These are phyloP conservation scores for Eucalyptus cloeziana DNA, from an alignment of 345 rosid genomes.

Conservation along the genomic window DNA sequence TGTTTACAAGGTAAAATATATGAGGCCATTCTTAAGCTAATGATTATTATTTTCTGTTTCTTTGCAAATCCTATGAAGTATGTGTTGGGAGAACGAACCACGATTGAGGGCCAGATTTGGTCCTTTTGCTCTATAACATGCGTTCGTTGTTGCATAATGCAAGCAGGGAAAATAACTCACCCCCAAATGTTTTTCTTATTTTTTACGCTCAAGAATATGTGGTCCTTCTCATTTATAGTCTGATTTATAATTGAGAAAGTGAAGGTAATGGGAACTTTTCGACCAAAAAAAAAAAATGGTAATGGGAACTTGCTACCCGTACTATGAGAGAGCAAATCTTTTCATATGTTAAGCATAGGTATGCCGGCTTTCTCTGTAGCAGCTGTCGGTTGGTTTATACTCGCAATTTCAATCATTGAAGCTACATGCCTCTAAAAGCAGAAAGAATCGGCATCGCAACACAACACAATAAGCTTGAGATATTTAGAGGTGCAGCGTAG, in stretches of 20 bases:
- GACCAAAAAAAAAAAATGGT: neutral
- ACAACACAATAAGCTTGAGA: neutral
- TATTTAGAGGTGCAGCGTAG: neutral
- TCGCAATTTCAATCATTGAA: neutral
- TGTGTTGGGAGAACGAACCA: neutral
- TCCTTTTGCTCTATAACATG: neutral
- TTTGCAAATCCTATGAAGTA: neutral
- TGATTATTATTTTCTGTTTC: neutral
- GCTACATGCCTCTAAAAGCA: neutral
- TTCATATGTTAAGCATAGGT: neutral
- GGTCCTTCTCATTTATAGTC: neutral
- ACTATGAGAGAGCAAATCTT: neutral
- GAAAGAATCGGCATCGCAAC: no score
- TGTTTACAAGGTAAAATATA: conserved; percentile 15
- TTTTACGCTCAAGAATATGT: neutral
- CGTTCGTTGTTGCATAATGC: neutral
- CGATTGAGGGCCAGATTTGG: neutral
- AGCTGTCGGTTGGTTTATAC: neutral
- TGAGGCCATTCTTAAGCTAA: neutral
- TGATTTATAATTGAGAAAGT: neutral
- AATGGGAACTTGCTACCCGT: neutral
- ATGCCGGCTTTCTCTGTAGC: neutral
- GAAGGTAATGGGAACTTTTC: neutral
- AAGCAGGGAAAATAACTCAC: neutral
- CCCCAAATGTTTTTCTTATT: no score